phyloP scores from a whole-genome alignment of 2,329 filamentous ascomycete species.

The Didymella keratinophila region DNA sequence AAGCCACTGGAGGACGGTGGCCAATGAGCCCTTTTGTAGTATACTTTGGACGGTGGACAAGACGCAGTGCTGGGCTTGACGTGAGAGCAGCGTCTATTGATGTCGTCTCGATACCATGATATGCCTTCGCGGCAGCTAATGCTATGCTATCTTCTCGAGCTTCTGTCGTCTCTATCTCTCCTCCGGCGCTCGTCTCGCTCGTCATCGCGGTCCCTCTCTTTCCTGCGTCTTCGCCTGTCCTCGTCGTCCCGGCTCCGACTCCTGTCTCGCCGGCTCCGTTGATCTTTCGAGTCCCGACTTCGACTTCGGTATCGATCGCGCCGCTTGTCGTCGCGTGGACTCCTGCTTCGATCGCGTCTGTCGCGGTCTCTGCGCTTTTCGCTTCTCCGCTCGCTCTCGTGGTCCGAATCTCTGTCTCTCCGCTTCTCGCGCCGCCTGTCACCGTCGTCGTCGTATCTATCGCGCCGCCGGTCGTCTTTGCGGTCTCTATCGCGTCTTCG shows the following conservation, averaged over 20 bases:
- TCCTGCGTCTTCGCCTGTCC: constrained; percentile 35
- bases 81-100: too few species aligned
- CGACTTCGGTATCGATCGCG: constrained; percentile 37
- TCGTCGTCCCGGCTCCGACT: constrained; percentile 32
- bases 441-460: constrained; percentile 24
- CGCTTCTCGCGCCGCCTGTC: constrained; percentile 30
- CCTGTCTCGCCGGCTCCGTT: constrained; percentile 29
- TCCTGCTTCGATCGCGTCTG: constrained; percentile 29
- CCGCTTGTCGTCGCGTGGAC: constrained; percentile 41
- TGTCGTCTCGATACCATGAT: too few species aligned
- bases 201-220: constrained; percentile 37
- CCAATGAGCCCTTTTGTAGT: too few species aligned
- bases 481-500: constrained; percentile 26
- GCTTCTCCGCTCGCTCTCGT: constrained; percentile 26
- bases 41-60: too few species aligned
- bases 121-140: too few species aligned
- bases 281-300: constrained; percentile 33
- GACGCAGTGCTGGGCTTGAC: too few species aligned
- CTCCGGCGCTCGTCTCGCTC: constrained; percentile 13
- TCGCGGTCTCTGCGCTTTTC: constrained; percentile 20
- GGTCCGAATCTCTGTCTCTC: constrained; percentile 24
- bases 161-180: constrained; percentile 2
- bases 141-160: not conserved
- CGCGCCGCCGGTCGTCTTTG: constrained; percentile 21
- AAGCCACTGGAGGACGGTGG: too few species aligned